phyloP scores from a whole-genome alignment of 495 filamentous ascomycete species.

The Aspergillus kassunensis region DNA sequence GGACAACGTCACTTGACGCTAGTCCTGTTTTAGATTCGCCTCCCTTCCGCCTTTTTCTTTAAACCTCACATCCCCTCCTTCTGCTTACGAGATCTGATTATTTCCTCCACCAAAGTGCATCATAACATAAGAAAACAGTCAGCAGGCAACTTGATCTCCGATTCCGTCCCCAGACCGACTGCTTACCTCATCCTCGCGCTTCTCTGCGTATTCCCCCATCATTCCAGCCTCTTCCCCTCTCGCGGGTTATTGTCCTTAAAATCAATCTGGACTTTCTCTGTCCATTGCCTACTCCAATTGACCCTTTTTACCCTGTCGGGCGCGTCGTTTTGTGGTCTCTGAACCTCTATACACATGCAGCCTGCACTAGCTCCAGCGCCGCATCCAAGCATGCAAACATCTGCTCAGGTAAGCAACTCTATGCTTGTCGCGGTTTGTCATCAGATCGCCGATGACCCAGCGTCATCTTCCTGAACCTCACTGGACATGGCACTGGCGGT shows the following conservation, averaged over 20 bases:
- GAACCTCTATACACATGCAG: constrained; percentile 44
- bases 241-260: constrained; percentile 9
- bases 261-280: background rate
- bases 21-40: too few species aligned
- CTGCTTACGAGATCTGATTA: constrained; percentile 31
- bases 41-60: constrained; percentile 23
- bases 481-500: background rate
- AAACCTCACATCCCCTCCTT: constrained; percentile 8
- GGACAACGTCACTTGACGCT: too few species aligned
- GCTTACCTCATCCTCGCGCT: constrained; percentile 42
- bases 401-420: constrained; percentile 52
- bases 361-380: constrained; percentile 54
- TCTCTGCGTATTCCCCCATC: constrained; percentile 14
- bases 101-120: constrained; percentile 1
- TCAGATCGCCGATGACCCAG: constrained; percentile 33
- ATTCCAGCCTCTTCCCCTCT: constrained; percentile 16
- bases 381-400: constrained; percentile 53
- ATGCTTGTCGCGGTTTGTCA: constrained; percentile 40
- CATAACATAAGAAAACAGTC: constrained; percentile 26
- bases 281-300: constrained; percentile 14
- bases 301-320: constrained; percentile 11
- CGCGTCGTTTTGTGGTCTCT: constrained; percentile 19
- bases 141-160: constrained; percentile 4
- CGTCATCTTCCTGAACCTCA: constrained; percentile 3
- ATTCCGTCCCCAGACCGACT: constrained; percentile 10